A percentile compares a stretch with the other conserved stretches of the same genome.
Conservation (phyloP, 352 stramenopile species). For the Globisporangium cystogenes region DNA sequence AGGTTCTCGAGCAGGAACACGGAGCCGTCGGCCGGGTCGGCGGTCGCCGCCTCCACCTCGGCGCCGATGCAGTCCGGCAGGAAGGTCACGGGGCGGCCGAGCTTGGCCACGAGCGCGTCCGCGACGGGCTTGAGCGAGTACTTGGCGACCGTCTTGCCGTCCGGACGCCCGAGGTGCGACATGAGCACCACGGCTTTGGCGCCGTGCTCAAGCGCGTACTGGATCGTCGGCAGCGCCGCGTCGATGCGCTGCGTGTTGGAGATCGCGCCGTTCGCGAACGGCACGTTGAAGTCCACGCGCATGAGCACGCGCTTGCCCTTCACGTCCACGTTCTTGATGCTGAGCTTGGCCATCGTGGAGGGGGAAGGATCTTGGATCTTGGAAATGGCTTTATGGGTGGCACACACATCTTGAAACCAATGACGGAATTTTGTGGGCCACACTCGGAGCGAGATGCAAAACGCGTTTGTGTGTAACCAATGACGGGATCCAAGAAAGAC, state of each 20-base stretch:
- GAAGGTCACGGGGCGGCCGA: slow-evolving; percentile 91
- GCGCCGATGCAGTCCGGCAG: slow-evolving; percentile 95
- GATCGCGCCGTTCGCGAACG: slow-evolving; percentile 93
- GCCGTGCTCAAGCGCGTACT: slow-evolving; percentile 97
- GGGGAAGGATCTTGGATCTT: too few species aligned
- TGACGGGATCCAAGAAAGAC: too few species aligned
- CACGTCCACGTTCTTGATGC: slow-evolving; percentile 92
- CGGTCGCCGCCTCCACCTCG: slow-evolving; percentile 79
- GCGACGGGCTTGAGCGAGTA: slow-evolving; percentile 96
- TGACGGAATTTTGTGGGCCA: too few species aligned
- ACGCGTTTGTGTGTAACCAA: too few species aligned
- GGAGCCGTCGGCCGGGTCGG: slow-evolving; percentile 53
- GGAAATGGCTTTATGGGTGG: not conserved
- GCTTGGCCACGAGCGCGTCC: slow-evolving; percentile 86
- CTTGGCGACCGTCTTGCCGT: slow-evolving; percentile 92
- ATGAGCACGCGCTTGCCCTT: slow-evolving; percentile 98
- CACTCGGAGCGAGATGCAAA: too few species aligned
- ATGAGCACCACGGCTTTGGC: slow-evolving; percentile 98
- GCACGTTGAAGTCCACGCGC: slow-evolving; percentile 99
- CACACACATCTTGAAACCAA: too few species aligned
- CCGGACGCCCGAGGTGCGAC: slow-evolving; percentile 97
- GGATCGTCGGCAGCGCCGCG: slow-evolving; percentile 93
- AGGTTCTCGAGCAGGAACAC: slow-evolving; percentile 99
- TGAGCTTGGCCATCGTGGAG: slow-evolving; percentile 74
- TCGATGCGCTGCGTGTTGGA: slow-evolving; percentile 99